phyloP scores from a whole-genome alignment of 2,329 filamentous ascomycete genomes.

The Aspergillus felis region DNA sequence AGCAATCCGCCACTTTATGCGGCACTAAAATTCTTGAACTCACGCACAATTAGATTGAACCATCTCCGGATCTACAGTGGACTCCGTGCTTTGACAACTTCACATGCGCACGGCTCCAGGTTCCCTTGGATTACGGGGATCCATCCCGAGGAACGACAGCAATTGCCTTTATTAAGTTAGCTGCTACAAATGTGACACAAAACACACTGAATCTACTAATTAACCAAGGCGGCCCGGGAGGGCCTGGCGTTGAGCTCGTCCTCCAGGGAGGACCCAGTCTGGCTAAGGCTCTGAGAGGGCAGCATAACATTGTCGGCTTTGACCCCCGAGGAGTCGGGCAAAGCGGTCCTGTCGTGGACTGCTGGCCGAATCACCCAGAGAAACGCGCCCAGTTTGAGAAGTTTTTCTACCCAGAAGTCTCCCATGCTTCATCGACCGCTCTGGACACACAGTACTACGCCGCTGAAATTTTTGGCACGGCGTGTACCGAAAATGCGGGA shows the following conservation, averaged over 20 bases:
- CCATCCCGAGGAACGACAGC: constrained; percentile 8
- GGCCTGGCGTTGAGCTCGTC: constrained; percentile 3
- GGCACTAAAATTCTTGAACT: no score
- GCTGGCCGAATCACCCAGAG: constrained; percentile 21
- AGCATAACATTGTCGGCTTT: constrained; percentile 25
- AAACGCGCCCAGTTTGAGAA: constrained; percentile 12
- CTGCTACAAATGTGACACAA: constrained; percentile 8
- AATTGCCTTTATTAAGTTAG: constrained; percentile 17
- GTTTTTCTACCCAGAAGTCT: constrained; percentile 12
- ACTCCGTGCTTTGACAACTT: constrained; percentile 12
- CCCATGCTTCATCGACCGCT: constrained; percentile 10
- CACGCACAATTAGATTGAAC: constrained; percentile 1
- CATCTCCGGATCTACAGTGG: constrained; percentile 10
- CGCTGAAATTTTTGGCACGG: constrained; percentile 10
- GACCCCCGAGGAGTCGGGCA: constrained; percentile 27
- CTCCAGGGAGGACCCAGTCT: no score
- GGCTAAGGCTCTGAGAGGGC: not conserved
- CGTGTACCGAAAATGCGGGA: constrained; percentile 2
- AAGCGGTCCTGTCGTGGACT: constrained; percentile 28
- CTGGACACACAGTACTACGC: constrained; percentile 11
- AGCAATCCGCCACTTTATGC: no score
- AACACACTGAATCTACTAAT: constrained; percentile 12
- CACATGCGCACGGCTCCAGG: constrained; percentile 14
- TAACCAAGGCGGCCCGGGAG: constrained; percentile 10
- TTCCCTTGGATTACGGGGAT: constrained; percentile 19